Evolutionary conservation across 257 asterid genomes (phyloP), one percentile per base, ranked within the genome.

Genomic region (Penstemon davidsonii): DNA sequence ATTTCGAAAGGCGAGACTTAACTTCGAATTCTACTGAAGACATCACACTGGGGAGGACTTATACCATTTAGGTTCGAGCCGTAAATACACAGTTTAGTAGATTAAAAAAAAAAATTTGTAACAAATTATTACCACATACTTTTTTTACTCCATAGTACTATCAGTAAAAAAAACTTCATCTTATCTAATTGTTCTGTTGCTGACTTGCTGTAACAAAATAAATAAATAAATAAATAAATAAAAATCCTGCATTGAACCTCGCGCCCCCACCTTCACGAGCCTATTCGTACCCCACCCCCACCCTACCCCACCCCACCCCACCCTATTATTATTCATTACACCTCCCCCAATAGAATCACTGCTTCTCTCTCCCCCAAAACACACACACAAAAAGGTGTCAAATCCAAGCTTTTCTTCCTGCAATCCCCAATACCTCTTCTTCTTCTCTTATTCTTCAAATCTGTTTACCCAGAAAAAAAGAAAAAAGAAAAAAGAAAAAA

Each of bases 261-360:
- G 82, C 51, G 80, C 85, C 69, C 65, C 69, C 66, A 54, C 76
- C 71, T 67, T 80, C 80, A 74, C 85, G 79, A 81, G 85, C 78
- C 69, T 73, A 40, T 67, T 19, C 10, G 33, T 11, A 54, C 42
- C 56, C 47, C 68, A 66, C 77, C 65, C 72, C 57, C 72, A 25
- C 33, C 33, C 33, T 1, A 25, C 33, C 33, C 60, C 72, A 55
- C 71, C 59, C 69, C 51, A 53, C 42, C 11, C 66, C 61, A 68
- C 69, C 33, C 33, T 62, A 60, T 68, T 62, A 68, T 68, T 74
- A 52, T 12, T 44, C 70, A 54, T 54, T 60, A 19, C 9, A 50
- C 3, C 49, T 41, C 43, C 13, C 78, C 78, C 73, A 64, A 68
- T 63, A 8, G 72, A 71, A 74, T 53, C 76, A 10, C 6, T 42